phyloP scores from a whole-genome alignment of 78 protist genomes.

The Dictyostelium purpureum region DNA sequence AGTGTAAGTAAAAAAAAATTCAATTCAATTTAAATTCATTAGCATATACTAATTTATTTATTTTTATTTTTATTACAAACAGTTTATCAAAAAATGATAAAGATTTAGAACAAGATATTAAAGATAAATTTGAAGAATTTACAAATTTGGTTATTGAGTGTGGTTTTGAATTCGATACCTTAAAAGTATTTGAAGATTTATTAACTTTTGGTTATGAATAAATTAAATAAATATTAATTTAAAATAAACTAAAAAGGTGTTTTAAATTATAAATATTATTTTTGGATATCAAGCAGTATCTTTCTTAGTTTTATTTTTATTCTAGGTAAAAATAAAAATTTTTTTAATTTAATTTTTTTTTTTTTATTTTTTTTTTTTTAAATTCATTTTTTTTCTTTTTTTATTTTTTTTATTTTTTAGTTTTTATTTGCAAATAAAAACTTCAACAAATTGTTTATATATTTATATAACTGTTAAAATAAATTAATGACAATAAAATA shows the following conservation, averaged over 20 bases:
- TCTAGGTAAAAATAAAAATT: background rate
- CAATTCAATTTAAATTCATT: background rate
- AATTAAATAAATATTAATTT: background rate
- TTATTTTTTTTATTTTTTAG: background rate
- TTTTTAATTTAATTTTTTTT: background rate
- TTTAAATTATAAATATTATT: background rate
- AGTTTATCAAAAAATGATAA: background rate
- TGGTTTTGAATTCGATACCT: slow-evolving; percentile 35
- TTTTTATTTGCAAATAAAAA: background rate
- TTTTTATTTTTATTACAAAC: slow-evolving; percentile 5
- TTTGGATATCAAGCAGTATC: no score
- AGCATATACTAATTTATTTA: no score
- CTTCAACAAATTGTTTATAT: no score
- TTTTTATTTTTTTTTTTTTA: background rate
- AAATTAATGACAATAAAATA: background rate
- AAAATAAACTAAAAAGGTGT: background rate
- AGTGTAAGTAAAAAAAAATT: background rate
- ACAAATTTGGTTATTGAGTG: background rate
- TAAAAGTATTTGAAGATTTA: slow-evolving; percentile 68
- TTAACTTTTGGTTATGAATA: slow-evolving; percentile 35
- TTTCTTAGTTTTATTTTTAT: background rate
- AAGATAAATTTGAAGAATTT: background rate
- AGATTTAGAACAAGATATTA: background rate
- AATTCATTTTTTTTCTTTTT: background rate
- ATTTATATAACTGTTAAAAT: no score